Base-by-base conservation (phyloP, 2,329 filamentous ascomycete species). In the Laburnicola sp. region DNA sequence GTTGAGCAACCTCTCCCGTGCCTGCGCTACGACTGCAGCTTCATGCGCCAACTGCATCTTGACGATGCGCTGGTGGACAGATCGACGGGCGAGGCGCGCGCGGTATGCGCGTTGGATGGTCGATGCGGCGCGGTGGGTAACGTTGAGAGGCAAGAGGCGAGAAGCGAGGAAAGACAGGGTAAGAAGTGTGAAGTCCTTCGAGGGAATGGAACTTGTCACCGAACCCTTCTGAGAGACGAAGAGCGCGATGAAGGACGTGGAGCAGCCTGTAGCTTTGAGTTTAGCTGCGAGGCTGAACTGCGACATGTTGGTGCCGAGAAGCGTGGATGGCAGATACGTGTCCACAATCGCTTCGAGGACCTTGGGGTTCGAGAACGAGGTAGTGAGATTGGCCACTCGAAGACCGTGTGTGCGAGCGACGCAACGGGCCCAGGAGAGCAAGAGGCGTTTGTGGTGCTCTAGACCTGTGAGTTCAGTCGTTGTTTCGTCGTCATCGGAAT, bases 121-220 rank as follows among this genome's bases (percentile, higher is more conserved):
- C 2, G 72, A 64, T 0, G 82, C 82, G 2, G 83, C 83, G 37
- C 78, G 76, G 50, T 76, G 72, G 9, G 70, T 71, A 49, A 74
- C 74, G 1, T 77, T 76, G 4, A 82, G 74, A 0, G 79, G 76
- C 3, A 86, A 72, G 1, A 86, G 71, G 35, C 83, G 77, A 3
- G 81, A 83, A 36, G 82, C 82, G 4, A 86, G 76, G 64, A 85
- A 85, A 3, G 82, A 76, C 6, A 86, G 77, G 2, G 80, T 77
- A 2, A 80, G 78, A 25, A 84, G 64, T 0, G 80, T 82, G 54
- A 83, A 84, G 57, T 80, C 77, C 25, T 73, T 72, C 49, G 80
- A 78, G 9, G 82, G 80, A 23, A 85, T 76, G 25, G 74, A 70
- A 3, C 16, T 16, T 16, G 57, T 60, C 11, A 59, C 42, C 4